Base-by-base conservation (phyloP, 257 asterid genomes). In the Salvia rosmarinus region DNA sequence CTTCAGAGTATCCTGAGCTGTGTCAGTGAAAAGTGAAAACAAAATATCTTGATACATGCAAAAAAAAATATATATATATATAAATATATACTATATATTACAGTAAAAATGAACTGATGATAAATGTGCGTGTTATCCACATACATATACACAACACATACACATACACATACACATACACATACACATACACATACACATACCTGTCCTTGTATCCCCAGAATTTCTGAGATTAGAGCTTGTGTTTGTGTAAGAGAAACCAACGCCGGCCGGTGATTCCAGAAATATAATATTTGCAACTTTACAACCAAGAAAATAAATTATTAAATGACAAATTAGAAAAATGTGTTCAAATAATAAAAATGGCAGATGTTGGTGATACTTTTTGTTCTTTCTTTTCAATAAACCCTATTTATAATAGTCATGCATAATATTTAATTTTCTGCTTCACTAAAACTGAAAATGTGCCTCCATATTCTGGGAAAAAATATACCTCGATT, bases 231-330 rank as follows among this genome's bases (percentile, higher is more conserved):
- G 94, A 74, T 93, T 81, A 39, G 96, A 87, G 74, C 86, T 87
- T 39, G 94, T 87, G 64, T 94, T 94, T 34, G 98, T 83, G 40
- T 90, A 90, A 2, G 98, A 94, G 84, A 64, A 93, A 32, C 98
- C 98, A 32, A 90, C 98, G 19, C 98, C 98, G 51, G 96, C 96
- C 0, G 97, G 98, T 4, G 98, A 90, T 78, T 93, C 98, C 37
- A 93, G 81, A 50, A 93, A 93, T 6, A 92, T 81, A 64, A 92
- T 70, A 76, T 92, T 92, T 75, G 96, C 96, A 82, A 77, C 98
- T 92, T 77, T 21, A 78, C 51, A 21, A 21, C 28, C 8, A 21
- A 47, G 17, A 11, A 43, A 3, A n/a, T 0, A 49, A 49, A 49
- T n/a, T 49, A 43, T 43, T 2, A 43, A 11, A n/a, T n/a, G n/a